These are phyloP conservation scores for Saccharomyces cerevisiae DNA, from an alignment of 805 yeast genomes.

Conservation along the genomic window DNA sequence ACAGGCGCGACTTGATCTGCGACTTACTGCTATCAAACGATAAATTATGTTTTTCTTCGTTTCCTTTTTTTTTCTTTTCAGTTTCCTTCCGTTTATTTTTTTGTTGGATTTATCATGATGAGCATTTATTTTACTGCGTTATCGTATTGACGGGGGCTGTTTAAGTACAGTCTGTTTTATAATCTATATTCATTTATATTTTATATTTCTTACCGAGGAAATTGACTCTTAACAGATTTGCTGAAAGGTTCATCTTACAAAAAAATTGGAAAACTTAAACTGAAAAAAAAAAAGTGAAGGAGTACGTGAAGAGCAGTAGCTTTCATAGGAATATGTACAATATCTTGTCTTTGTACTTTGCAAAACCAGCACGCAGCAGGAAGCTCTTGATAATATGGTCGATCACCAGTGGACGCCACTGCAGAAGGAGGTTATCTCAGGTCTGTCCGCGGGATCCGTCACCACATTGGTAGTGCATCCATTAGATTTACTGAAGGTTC, in stretches of 20 bases:
- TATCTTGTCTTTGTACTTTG: neutral
- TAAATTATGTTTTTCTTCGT: neutral
- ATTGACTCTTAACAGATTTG: constrained; percentile 1
- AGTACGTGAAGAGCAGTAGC: neutral
- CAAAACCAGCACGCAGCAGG: neutral
- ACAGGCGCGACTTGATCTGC: neutral
- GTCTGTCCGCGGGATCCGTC: constrained; percentile 70
- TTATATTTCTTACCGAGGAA: constrained; percentile 1
- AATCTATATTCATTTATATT: neutral
- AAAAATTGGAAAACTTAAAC: neutral
- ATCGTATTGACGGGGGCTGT: constrained; percentile 3
- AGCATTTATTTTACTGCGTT: constrained; percentile 3
- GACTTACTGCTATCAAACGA: neutral
- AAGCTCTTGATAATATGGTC: neutral
- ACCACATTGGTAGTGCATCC: constrained; percentile 86
- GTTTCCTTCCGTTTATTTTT: neutral
- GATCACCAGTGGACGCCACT: constrained; percentile 12
- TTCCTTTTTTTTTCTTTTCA: neutral
- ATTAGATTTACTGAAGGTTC: constrained; percentile 71
- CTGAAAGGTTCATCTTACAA: neutral
- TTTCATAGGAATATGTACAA: neutral
- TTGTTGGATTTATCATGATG: neutral
- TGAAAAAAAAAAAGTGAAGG: neutral
- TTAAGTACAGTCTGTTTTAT: neutral
- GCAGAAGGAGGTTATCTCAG: constrained; percentile 56